Evolutionary conservation across 2,329 filamentous ascomycete species (phyloP), one percentile per base, ranked within the genome.

Genomic region (Colletotrichum higginsianum): DNA sequence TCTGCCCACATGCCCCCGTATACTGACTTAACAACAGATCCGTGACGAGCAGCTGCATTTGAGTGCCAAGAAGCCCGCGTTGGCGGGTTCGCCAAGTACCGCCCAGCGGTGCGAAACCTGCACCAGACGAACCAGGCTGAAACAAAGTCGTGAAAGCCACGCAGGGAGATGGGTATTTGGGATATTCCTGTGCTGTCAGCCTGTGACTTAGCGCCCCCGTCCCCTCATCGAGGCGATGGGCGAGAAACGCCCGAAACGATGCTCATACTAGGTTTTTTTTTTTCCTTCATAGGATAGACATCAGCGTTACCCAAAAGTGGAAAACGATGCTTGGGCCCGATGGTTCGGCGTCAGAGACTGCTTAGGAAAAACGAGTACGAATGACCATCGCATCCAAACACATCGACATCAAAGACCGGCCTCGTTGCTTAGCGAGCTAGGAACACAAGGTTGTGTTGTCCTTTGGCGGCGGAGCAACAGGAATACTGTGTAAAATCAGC

Each of bases 71-170:
- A 60, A 15, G 18, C 15, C 15, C 38, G 42, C 44, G 69, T 49
- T 44, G 56, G 44, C 60, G 52, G 15, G 30, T 53, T 63, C 42
- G 68, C 68, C 65, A 68, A 71, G 65, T 52, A 53, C 65, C 65
- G 65, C 38, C 49, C 26, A 46, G 52, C 15, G 46, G 57, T 62
- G 52, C 68, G 65, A 68, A 68, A 68, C 68, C 21, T 46, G 61
- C 47, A 63, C 68, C 65, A 68, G 65, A 68, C 23, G 69, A 72
- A 68, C 69, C 66, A 49, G 60, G 55, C 56, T 72, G 69, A 69
- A 72, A 72, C 69, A 64, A 18, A 52, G 35, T 26, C 35, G 18
- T 40, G 15, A 56, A 16, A 21, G 47, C 49, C 38, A 15, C 35
- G 49, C 5, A 46, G 2, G 46, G n/a, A 30, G 8, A 53, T 46